Percentiles rank a stretch among this genome's conserved stretches.
phyloP scores from a whole-genome alignment of 225 moss, liverwort and hornwort genomes.

The Neckera pumila region DNA sequence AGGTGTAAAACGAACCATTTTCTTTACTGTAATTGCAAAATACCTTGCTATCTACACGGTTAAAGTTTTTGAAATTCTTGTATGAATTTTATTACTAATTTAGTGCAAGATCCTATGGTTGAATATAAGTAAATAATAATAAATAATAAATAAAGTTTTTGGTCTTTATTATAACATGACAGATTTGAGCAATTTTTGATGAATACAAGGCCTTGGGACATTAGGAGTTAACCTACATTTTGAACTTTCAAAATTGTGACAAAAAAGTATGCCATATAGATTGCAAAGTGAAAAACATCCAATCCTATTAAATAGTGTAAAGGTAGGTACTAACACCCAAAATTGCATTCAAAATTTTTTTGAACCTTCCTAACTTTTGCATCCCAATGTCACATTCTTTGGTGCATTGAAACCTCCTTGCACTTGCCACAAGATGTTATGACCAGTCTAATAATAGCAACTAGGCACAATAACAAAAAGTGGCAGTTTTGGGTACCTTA shows the following conservation, averaged over 20 bases:
- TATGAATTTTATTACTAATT: not conserved
- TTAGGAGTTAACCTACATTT: not conserved
- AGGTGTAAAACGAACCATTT: no score
- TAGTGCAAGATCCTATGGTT: not conserved
- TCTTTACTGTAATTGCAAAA: not conserved
- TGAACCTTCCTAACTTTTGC: no score
- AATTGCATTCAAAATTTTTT: no score
- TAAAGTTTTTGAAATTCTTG: not conserved
- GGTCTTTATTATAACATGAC: no score
- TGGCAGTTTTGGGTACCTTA: not conserved
- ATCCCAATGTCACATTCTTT: not conserved
- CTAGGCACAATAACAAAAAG: not conserved
- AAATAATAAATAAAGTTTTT: no score
- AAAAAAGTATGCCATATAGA: not conserved
- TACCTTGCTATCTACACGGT: not conserved
- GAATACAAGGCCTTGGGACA: no score
- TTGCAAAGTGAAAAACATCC: not conserved
- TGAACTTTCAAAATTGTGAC: no score
- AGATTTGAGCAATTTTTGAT: not conserved
- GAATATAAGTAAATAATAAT: no score
- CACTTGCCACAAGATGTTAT: not conserved
- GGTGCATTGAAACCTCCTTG: not conserved
- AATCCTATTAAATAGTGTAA: accelerated
- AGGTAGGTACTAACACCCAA: not conserved
- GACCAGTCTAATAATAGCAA: no score